phyloP scores from a whole-genome alignment of 1,284 basidiomycete species.

The Acaromyces ingoldii region DNA sequence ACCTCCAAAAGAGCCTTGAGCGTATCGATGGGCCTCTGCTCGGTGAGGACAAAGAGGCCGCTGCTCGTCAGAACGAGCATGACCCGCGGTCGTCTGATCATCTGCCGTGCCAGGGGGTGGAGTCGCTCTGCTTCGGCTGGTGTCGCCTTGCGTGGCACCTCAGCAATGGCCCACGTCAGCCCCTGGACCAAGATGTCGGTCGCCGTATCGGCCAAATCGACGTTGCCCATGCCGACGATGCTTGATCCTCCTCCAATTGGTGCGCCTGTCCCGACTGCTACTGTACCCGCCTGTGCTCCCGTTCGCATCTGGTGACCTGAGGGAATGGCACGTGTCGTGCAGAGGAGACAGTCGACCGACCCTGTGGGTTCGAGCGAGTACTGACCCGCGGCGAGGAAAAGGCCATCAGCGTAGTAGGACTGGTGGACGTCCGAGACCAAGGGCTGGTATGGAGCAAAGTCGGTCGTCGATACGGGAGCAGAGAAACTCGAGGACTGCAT shows the following conservation, averaged over 20 bases:
- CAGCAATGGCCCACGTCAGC: constrained; percentile 14
- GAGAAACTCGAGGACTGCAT: not conserved
- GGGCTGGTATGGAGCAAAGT: constrained; percentile 9
- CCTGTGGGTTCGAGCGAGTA: constrained; percentile 7
- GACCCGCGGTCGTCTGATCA: constrained; percentile 65
- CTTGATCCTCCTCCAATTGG: not conserved
- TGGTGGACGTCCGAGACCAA: constrained; percentile 3
- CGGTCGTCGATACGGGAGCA: not conserved
- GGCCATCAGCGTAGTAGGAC: constrained; percentile 11
- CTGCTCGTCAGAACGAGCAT: constrained; percentile 82
- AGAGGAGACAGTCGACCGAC: constrained; percentile 4
- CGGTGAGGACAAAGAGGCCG: constrained; percentile 75
- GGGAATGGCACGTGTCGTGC: not conserved
- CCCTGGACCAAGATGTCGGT: constrained; percentile 13
- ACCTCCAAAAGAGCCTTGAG: constrained; percentile 57
- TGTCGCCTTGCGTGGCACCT: constrained; percentile 12
- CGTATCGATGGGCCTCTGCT: constrained; percentile 76
- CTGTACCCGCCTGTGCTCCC: no score
- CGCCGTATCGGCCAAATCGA: constrained; percentile 14
- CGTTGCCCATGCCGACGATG: not conserved
- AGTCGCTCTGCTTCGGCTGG: constrained; percentile 48
- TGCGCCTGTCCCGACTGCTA: not conserved
- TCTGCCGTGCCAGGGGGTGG: constrained; percentile 77
- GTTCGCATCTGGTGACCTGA: no score
- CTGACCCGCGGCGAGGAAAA: constrained; percentile 13